Percentiles rank a stretch among this genome's conserved stretches.
These are phyloP conservation scores for Eucalyptus tenuipes DNA, from an alignment of 345 rosid genomes.

Conservation along the genomic window DNA sequence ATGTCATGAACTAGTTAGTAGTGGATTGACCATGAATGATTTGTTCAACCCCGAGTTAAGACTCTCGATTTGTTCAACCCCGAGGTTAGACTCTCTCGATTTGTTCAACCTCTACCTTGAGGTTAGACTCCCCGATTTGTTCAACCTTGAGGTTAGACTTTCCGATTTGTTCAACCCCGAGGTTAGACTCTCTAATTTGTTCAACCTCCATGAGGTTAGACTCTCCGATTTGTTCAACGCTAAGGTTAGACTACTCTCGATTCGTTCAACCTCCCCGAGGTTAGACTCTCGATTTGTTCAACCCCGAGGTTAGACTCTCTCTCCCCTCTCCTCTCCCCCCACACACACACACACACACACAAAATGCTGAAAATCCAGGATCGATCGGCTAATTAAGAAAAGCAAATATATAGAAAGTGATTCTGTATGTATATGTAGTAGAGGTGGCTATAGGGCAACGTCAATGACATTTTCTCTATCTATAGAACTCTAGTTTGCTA, in stretches of 20 bases:
- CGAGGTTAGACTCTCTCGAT: no score
- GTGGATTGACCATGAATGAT: not conserved
- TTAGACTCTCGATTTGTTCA: no score
- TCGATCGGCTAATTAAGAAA: rapidly evolving
- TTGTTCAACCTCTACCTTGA: no score
- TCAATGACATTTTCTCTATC: not conserved
- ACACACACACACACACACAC: no score
- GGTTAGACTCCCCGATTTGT: no score
- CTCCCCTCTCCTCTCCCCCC: not conserved
- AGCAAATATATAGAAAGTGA: not conserved
- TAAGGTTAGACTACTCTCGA: no score
- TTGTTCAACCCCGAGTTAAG: not conserved
- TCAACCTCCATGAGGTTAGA: not conserved
- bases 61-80: not conserved
- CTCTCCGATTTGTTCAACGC: not conserved
- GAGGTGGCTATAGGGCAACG: not conserved
- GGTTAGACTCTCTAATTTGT: no score
- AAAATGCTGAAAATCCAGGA: rapidly evolving
- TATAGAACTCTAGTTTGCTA: not conserved
- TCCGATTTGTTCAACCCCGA: not conserved
- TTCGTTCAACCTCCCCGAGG: not conserved
- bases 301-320: no score
- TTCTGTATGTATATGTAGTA: rapidly evolving
- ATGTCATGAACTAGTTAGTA: not conserved
- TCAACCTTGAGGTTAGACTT: no score